Evolutionary conservation across 2,329 filamentous ascomycete species (phyloP).

Genomic region (Fusarium agapanthi): DNA sequence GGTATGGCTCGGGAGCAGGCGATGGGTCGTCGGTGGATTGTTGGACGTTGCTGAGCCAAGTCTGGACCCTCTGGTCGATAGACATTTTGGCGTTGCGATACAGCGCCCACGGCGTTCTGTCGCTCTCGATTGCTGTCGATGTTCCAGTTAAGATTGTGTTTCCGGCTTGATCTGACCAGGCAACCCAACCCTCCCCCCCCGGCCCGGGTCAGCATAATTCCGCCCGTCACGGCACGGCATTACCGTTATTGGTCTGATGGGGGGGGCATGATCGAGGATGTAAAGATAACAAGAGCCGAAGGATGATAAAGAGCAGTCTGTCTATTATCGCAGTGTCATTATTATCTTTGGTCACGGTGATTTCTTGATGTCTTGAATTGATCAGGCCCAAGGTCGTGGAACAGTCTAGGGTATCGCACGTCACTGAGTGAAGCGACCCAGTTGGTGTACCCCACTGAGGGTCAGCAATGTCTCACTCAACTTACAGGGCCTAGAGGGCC

Average conservation of each 20-base stretch:
- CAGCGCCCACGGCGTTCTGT: background rate
- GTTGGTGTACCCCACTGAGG: background rate
- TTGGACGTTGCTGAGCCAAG: background rate
- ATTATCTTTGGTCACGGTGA: fast-evolving
- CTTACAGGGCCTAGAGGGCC: background rate
- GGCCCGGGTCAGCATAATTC: background rate
- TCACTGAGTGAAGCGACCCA: background rate
- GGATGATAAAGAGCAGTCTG: background rate
- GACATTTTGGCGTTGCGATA: background rate
- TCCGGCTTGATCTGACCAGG: background rate
- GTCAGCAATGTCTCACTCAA: background rate
- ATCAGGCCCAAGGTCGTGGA: background rate
- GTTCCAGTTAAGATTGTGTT: background rate
- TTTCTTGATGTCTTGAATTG: no score
- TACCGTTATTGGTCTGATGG: background rate
- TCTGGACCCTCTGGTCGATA: background rate
- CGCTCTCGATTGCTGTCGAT: background rate
- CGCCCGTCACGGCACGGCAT: background rate
- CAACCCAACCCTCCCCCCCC: background rate
- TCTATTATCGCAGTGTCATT: no score
- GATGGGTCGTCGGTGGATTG: background rate
- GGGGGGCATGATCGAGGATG: background rate
- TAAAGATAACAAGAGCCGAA: background rate
- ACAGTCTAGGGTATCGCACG: background rate
- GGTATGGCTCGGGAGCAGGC: fast-evolving